Evolutionary conservation across 1,284 basidiomycete genomes (phyloP).

Genomic region (Coniferiporia weirii): DNA sequence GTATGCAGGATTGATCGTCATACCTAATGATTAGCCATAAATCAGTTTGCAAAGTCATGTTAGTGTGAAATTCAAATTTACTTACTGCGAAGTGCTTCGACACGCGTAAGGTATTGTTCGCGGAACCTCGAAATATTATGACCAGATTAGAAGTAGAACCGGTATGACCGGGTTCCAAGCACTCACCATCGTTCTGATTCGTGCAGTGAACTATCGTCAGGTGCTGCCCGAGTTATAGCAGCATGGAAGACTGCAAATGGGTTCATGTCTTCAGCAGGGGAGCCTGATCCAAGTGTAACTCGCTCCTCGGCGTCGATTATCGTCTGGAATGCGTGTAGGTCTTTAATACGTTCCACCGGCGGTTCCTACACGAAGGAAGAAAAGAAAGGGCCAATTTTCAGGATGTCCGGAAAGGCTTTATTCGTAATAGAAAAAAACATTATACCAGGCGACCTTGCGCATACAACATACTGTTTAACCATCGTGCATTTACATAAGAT

Average conservation of each 20-base stretch:
- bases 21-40: constrained; percentile 33
- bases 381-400: background rate
- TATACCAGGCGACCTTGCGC: constrained; percentile 73
- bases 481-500: background rate
- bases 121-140: constrained; percentile 56
- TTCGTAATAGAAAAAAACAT: constrained; percentile 12
- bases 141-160: no score
- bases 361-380: constrained; percentile 49
- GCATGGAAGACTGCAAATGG: constrained; percentile 82
- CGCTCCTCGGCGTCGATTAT: constrained; percentile 57
- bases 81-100: constrained; percentile 64
- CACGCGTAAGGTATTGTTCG: constrained; percentile 68
- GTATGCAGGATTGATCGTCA: constrained; percentile 79
- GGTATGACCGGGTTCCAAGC: background rate
- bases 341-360: constrained; percentile 77
- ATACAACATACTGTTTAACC: constrained; percentile 82
- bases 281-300: constrained; percentile 79
- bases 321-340: constrained; percentile 82
- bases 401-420: background rate
- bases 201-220: constrained; percentile 73
- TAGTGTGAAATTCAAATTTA: background rate
- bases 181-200: constrained; percentile 75
- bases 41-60: background rate
- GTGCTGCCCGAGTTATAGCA: constrained; percentile 72
- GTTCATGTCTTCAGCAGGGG: constrained; percentile 81